Percentiles rank a stretch among this genome's conserved stretches.
Evolutionary conservation across 1,139 yeast genomes (phyloP).

Genomic region (Pichia sorboxylosa): DNA sequence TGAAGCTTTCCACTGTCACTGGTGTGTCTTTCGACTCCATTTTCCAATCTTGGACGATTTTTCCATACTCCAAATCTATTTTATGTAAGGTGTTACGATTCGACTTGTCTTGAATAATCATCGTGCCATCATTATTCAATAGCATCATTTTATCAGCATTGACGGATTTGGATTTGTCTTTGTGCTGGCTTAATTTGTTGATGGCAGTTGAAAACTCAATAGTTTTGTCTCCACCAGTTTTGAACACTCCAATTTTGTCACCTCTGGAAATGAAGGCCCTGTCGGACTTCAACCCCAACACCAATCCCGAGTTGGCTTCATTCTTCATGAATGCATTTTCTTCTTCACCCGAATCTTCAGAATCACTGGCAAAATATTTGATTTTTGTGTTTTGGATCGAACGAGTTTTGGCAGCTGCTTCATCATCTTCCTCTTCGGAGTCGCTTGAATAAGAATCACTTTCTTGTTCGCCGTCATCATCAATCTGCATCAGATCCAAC

Average conservation of each 20-base stretch:
- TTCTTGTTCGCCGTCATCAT: conserved; percentile 13
- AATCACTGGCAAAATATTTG: conserved; percentile 6
- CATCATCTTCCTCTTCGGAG: conserved; percentile 9
- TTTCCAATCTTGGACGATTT: conserved; percentile 73
- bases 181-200: conserved; percentile 40
- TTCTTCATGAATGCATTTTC: conserved; percentile 13
- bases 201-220: conserved; percentile 60
- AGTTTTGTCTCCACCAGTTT: conserved; percentile 30
- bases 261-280: conserved; percentile 74
- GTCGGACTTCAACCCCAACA: conserved; percentile 59
- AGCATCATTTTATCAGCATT: conserved; percentile 60
- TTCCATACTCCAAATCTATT: conserved; percentile 72
- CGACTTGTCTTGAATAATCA: conserved; percentile 50
- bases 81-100: conserved; percentile 40
- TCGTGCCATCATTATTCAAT: conserved; percentile 57
- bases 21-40: conserved; percentile 28
- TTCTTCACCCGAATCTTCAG: conserved; percentile 19
- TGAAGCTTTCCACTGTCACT: conserved; percentile 43
- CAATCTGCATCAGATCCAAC: conserved; percentile 28
- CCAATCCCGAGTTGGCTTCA: conserved; percentile 44
- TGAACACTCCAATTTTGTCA: conserved; percentile 69
- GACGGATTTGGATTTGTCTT: conserved; percentile 37
- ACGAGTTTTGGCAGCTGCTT: neutral
- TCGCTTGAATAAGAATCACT: conserved; percentile 1
- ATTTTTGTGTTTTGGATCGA: neutral